phyloP scores from a whole-genome alignment of 208 protist genomes.

The Wallacemonas sp. region DNA sequence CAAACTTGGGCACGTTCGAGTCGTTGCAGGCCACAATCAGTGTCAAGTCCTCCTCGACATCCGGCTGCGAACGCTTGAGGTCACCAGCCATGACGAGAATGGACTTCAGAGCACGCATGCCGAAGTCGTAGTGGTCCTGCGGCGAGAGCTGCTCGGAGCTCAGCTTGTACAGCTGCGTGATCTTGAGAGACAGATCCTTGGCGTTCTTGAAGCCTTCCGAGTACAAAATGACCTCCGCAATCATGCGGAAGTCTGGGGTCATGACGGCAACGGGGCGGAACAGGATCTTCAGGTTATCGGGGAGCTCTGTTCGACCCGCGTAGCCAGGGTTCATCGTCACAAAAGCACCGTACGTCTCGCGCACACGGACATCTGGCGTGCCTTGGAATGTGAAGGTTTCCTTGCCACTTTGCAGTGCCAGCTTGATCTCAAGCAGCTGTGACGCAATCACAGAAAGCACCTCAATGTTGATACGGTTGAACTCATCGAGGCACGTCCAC shows the following conservation, averaged over 20 bases:
- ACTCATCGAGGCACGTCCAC: slow-evolving; percentile 99
- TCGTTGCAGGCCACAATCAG: slow-evolving; percentile 98
- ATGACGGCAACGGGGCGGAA: slow-evolving; percentile 98
- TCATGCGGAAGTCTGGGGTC: slow-evolving; percentile 98
- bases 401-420: slow-evolving; percentile 90
- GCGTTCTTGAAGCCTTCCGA: slow-evolving; percentile 97
- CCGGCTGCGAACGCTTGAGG: slow-evolving; percentile 95
- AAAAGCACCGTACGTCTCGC: slow-evolving; percentile 95
- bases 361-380: slow-evolving; percentile 93
- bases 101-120: slow-evolving; percentile 98
- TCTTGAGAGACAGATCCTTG: slow-evolving; percentile 96
- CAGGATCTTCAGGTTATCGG: slow-evolving; percentile 98
- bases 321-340: slow-evolving; percentile 99
- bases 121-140: slow-evolving; percentile 98
- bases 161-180: slow-evolving; percentile 98
- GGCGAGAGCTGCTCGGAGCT: slow-evolving; percentile 97
- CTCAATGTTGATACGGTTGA: slow-evolving; percentile 99
- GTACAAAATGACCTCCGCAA: slow-evolving; percentile 98
- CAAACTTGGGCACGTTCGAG: slow-evolving; percentile 99
- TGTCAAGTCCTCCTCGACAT: slow-evolving; percentile 96
- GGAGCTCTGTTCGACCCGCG: slow-evolving; percentile 98
- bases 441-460: slow-evolving; percentile 98
- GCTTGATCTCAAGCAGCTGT: slow-evolving; percentile 96
- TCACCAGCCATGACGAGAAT: slow-evolving; percentile 98
- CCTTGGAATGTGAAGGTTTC: slow-evolving; percentile 95